These are phyloP conservation scores for Trapa incisa DNA, from an alignment of 345 rosid species.

Conservation along the genomic window DNA sequence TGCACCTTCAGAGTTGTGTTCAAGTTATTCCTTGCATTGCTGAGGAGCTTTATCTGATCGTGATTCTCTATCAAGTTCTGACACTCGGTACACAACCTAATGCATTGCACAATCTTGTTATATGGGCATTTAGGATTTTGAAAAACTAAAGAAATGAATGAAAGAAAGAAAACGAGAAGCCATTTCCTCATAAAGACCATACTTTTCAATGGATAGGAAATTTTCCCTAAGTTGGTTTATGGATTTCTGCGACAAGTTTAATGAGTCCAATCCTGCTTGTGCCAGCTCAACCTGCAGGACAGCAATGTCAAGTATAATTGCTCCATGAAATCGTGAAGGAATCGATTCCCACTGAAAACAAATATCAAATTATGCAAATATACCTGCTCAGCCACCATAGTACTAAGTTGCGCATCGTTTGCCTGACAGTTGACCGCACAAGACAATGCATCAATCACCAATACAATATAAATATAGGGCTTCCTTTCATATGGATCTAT, in stretches of 20 bases:
- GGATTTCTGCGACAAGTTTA: conserved; percentile 58
- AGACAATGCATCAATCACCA: not conserved
- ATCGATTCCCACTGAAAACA: not conserved
- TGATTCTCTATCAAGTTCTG: conserved; percentile 96
- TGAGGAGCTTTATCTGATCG: conserved; percentile 94
- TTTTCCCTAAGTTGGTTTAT: conserved; percentile 64
- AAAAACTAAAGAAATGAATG: too few relatives aligned
- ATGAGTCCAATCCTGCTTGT: conserved; percentile 68
- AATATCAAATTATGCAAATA: not conserved
- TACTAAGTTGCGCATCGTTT: conserved; percentile 96
- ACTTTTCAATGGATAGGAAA: conserved; percentile 77
- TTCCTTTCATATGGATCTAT: not conserved
- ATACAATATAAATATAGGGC: not conserved
- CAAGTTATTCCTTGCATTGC: conserved; percentile 89
- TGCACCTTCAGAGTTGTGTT: conserved; percentile 81
- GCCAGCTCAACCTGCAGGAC: conserved; percentile 76
- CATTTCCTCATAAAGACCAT: conserved; percentile 6
- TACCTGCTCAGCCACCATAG: conserved; percentile 99
- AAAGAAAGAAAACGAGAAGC: not conserved
- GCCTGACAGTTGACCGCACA: conserved; percentile 32
- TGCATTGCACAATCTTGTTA: not conserved
- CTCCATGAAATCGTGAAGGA: not conserved
- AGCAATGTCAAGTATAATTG: not conserved
- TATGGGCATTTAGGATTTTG: not conserved
- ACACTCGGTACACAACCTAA: conserved; percentile 88